These are phyloP conservation scores for Cladosporium sp. DNA, from an alignment of 2,329 filamentous ascomycete species.

Conservation along the genomic window DNA sequence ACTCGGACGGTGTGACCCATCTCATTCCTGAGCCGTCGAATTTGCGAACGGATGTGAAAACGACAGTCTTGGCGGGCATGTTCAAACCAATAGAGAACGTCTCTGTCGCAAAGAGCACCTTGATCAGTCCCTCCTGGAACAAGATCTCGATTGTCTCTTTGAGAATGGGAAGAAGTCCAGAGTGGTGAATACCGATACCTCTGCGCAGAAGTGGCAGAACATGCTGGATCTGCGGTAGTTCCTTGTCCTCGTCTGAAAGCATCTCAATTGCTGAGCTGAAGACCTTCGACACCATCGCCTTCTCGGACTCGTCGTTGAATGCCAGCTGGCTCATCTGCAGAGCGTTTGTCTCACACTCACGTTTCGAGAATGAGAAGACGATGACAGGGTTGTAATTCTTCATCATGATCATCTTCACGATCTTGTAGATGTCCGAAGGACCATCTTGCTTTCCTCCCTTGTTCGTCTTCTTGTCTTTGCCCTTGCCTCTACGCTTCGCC, in stretches of 20 bases:
- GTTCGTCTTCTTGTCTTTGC: constrained; percentile 88
- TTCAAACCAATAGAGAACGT: constrained; percentile 98
- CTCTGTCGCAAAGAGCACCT: constrained; percentile 95
- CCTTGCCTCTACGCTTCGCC: constrained; percentile 79
- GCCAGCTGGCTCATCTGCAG: constrained; percentile 81
- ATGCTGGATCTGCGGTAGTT: constrained; percentile 85
- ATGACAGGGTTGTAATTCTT: constrained; percentile 98
- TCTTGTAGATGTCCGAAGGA: constrained; percentile 88
- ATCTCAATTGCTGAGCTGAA: constrained; percentile 92
- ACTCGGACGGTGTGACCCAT: constrained; percentile 91
- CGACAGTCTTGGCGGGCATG: constrained; percentile 98
- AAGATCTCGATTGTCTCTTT: constrained; percentile 99
- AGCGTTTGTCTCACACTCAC: constrained; percentile 89
- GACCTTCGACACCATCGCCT: constrained; percentile 89
- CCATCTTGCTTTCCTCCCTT: constrained; percentile 76
- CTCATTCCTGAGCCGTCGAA: constrained; percentile 81
- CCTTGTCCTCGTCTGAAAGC: constrained; percentile 85
- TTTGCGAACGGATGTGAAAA: constrained; percentile 96
- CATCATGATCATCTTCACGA: constrained; percentile 97
- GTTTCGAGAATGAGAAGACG: constrained; percentile 98
- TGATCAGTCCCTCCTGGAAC: constrained; percentile 97
- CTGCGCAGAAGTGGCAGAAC: constrained; percentile 84
- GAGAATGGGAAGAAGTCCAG: constrained; percentile 87
- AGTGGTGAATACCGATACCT: constrained; percentile 97
- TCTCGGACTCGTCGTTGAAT: constrained; percentile 96